These are phyloP conservation scores for Vitis riparia DNA, from an alignment of 164 flowering plant genomes.

Conservation along the genomic window DNA sequence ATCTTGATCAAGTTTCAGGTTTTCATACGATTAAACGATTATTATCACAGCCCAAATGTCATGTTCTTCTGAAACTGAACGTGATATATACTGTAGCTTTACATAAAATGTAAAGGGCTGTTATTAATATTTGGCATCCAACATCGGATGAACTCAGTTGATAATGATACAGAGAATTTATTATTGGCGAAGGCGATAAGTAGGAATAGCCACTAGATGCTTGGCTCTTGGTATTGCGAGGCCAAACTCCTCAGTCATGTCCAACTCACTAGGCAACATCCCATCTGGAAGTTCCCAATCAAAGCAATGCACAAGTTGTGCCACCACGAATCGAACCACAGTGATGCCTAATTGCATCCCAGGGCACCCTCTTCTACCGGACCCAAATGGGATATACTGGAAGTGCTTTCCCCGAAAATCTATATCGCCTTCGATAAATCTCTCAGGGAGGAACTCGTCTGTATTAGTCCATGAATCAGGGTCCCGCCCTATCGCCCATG, in stretches of 20 bases:
- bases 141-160: not conserved
- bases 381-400: constrained; percentile 2
- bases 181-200: not conserved
- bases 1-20: too few species aligned
- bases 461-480: constrained; percentile 6
- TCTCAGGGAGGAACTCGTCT: constrained; percentile 3
- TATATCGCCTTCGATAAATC: not conserved
- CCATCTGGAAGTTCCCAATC: constrained; percentile 12
- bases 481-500: constrained; percentile 24
- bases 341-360: constrained; percentile 10
- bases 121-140: too few species aligned
- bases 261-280: constrained; percentile 9
- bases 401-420: not conserved
- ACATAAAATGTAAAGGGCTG: too few species aligned
- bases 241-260: constrained; percentile 21
- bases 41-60: too few species aligned
- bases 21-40: too few species aligned
- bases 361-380: not conserved
- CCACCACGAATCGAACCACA: constrained; percentile 1
- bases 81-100: too few species aligned
- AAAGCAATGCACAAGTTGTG: constrained; percentile 17
- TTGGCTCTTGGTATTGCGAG: constrained; percentile 11
- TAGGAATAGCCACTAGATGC: not conserved
- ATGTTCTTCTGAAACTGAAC: too few species aligned
- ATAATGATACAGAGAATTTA: not conserved